Evolutionary conservation across 768 basidiomycete species (phyloP).

Genomic region (Pluteus cervinus): DNA sequence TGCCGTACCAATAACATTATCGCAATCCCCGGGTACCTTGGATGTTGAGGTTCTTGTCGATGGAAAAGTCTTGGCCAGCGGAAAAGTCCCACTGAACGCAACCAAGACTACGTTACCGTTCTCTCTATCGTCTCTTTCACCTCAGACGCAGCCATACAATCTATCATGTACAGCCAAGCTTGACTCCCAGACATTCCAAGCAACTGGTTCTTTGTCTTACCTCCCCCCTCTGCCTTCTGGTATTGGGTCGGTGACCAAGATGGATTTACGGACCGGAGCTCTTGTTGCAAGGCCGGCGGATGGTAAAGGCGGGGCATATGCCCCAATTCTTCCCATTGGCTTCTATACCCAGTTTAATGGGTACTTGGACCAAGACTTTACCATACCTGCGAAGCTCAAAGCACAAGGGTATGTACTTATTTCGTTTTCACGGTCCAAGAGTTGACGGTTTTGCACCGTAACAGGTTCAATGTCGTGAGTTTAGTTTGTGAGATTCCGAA

Average conservation of each 20-base stretch:
- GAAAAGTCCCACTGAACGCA: conserved; percentile 44
- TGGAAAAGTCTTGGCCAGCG: conserved; percentile 35
- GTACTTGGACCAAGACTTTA: conserved; percentile 47
- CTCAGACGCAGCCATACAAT: conserved; percentile 32
- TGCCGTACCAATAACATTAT: conserved; percentile 34
- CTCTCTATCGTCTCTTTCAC: conserved; percentile 37
- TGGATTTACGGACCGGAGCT: conserved; percentile 55
- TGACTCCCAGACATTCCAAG: conserved; percentile 34
- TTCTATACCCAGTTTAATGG: conserved; percentile 62
- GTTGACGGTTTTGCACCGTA: not conserved
- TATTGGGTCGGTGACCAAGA: conserved; percentile 55
- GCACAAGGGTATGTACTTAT: conserved; percentile 39
- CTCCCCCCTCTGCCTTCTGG: conserved; percentile 40
- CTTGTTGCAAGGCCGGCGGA: conserved; percentile 44
- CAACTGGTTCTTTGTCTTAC: conserved; percentile 39
- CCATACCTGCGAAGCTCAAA: conserved; percentile 51
- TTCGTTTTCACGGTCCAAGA: not conserved
- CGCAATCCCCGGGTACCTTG: conserved; percentile 19
- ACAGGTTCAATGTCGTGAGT: conserved; percentile 37
- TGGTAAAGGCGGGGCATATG: conserved; percentile 42
- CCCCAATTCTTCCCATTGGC: conserved; percentile 64
- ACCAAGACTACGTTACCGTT: conserved; percentile 45
- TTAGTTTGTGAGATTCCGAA: conserved; percentile 9
- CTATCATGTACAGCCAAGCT: conserved; percentile 33
- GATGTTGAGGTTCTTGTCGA: conserved; percentile 40